Evolutionary conservation across 2,329 filamentous ascomycete species (phyloP).

Genomic region (Penicillium oxalicum): DNA sequence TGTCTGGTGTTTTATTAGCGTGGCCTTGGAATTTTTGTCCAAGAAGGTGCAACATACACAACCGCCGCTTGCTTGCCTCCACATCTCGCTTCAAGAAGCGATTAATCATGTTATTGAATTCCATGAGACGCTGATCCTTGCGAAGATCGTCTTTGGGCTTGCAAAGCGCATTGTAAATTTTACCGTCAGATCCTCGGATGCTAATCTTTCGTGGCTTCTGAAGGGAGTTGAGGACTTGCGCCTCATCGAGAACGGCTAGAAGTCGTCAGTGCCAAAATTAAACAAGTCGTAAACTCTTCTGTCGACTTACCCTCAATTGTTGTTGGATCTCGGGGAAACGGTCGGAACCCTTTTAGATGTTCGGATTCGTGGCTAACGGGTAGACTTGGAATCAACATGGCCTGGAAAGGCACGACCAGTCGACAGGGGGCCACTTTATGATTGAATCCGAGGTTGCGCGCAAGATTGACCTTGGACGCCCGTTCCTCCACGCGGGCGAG

Average conservation of each 20-base stretch:
- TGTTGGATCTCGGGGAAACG: conserved; percentile 80
- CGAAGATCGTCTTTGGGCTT: conserved; percentile 97
- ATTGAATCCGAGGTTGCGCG: conserved; percentile 73
- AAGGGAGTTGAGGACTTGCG: conserved; percentile 81
- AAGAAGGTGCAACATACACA: conserved; percentile 48
- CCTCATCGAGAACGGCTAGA: conserved; percentile 70
- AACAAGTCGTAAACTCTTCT: not conserved
- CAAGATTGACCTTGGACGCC: conserved; percentile 67
- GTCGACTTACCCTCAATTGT: conserved; percentile 57
- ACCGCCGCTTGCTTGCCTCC: conserved; percentile 78
- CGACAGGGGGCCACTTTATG: conserved; percentile 74
- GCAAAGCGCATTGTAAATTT: conserved; percentile 81
- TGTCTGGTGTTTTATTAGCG: conserved; percentile 45
- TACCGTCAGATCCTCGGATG: conserved; percentile 82
- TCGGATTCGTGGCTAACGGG: conserved; percentile 65
- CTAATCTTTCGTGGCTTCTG: conserved; percentile 88
- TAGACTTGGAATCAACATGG: conserved; percentile 73
- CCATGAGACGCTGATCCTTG: conserved; percentile 97
- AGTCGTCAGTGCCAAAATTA: conserved; percentile 13
- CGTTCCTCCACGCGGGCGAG: conserved; percentile 70
- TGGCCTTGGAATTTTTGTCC: not conserved
- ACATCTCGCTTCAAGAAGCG: conserved; percentile 85
- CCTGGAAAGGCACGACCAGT: conserved; percentile 83
- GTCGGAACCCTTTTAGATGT: conserved; percentile 65
- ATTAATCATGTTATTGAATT: conserved; percentile 98